Percentiles rank a stretch among this genome's conserved stretches.
These are phyloP conservation scores for Macrophomina pseudophaseolina DNA, from an alignment of 2,329 filamentous ascomycete species.

Conservation along the genomic window DNA sequence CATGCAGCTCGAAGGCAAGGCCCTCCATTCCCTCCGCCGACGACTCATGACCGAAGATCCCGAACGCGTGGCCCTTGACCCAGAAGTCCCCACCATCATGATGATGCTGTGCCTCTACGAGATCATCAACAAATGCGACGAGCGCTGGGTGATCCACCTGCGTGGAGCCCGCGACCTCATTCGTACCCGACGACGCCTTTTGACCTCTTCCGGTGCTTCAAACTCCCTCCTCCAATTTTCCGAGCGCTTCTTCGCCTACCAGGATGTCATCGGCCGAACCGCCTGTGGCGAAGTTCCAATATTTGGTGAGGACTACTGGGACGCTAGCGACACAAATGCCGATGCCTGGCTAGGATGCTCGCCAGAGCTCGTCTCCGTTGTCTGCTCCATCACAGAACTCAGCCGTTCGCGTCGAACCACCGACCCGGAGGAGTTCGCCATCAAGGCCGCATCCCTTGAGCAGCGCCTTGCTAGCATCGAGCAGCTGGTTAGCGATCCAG, in stretches of 20 bases:
- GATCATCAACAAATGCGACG: constrained; percentile 48
- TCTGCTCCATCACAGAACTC: constrained; percentile 56
- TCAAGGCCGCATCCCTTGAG: constrained; percentile 43
- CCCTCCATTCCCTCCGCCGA: constrained; percentile 44
- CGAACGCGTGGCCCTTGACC: constrained; percentile 29
- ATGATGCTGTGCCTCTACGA: constrained; percentile 55
- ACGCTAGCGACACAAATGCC: constrained; percentile 43
- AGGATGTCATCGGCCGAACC: constrained; percentile 58
- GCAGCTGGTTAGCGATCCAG: constrained; percentile 39
- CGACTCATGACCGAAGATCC: constrained; percentile 39
- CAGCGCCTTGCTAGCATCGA: constrained; percentile 40
- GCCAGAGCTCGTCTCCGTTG: constrained; percentile 52
- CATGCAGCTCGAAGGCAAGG: constrained; percentile 46
- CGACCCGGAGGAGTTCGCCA: constrained; percentile 37
- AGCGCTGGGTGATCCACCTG: constrained; percentile 55
- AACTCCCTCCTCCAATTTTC: constrained; percentile 40
- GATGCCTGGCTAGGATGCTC: constrained; percentile 58
- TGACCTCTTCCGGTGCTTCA: constrained; percentile 29
- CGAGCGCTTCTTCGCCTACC: constrained; percentile 58
- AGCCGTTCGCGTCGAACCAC: constrained; percentile 43
- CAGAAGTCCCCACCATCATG: constrained; percentile 50
- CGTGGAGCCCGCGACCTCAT: constrained; percentile 56
- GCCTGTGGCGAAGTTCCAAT: constrained; percentile 55
- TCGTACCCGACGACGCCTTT: constrained; percentile 40
- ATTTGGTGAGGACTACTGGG: constrained; percentile 57